Percentiles rank a stretch among this genome's conserved stretches.
phyloP scores from a whole-genome alignment of 2,329 filamentous ascomycete genomes.

The Cercospora sp. region DNA sequence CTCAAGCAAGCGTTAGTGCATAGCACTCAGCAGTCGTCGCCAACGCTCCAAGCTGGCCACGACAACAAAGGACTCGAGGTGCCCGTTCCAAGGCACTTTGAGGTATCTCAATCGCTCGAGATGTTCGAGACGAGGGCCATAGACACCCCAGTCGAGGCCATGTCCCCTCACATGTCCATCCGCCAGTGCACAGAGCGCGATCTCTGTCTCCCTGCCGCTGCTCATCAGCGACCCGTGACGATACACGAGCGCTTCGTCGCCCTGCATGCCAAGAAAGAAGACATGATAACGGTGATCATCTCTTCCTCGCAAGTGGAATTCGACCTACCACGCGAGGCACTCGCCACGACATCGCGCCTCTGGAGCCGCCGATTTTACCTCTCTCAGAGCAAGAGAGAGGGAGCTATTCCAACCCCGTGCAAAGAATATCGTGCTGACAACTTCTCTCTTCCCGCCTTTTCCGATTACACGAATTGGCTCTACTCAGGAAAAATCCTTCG shows the following conservation, averaged over 20 bases:
- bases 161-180: background rate
- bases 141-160: background rate
- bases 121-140: background rate
- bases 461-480: background rate
- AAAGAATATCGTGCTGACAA: background rate
- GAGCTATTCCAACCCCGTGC: too few relatives aligned
- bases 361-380: background rate
- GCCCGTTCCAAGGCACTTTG: background rate
- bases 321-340: background rate
- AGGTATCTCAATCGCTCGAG: background rate
- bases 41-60: background rate
- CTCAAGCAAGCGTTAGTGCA: too few relatives aligned
- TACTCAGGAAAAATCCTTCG: background rate
- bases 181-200: background rate
- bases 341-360: background rate
- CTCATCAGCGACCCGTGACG: background rate
- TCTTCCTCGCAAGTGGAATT: background rate
- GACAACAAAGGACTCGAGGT: background rate
- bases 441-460: background rate
- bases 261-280: background rate
- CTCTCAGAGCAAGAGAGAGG: background rate
- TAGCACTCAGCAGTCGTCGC: too few relatives aligned
- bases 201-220: background rate
- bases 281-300: background rate
- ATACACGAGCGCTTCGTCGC: background rate